phyloP scores from a whole-genome alignment of 208 protist species.

The Crithidia bombi region DNA sequence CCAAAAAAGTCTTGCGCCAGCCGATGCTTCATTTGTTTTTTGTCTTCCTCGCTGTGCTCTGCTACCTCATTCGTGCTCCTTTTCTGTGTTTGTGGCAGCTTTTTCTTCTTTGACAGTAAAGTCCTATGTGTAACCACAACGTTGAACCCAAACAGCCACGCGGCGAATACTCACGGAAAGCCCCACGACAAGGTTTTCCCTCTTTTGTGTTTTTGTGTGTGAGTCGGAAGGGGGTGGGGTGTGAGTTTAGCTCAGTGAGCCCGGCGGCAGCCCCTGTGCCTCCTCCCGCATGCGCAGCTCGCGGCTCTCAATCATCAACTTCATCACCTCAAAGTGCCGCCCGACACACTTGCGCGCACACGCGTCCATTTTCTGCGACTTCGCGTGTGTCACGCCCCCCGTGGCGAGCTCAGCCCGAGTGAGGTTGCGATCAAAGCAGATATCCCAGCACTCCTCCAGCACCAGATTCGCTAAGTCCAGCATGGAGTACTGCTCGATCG shows the following conservation, averaged over 20 bases:
- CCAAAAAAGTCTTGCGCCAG: no score
- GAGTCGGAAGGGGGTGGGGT: no score
- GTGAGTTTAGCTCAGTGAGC: constrained; percentile 27
- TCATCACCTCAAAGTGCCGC: constrained; percentile 89
- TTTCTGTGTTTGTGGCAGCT: no score
- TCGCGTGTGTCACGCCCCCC: constrained; percentile 52
- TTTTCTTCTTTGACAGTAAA: no score
- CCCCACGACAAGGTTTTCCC: no score
- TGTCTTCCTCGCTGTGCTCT: no score
- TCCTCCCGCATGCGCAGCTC: constrained; percentile 57
- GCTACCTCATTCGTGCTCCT: no score
- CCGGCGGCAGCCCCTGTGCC: constrained; percentile 30
- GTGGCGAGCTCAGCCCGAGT: constrained; percentile 57
- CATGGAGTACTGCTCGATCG: constrained; percentile 79
- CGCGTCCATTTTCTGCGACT: constrained; percentile 75
- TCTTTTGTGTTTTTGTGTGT: background rate
- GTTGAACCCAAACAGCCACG: no score
- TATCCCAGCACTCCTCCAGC: constrained; percentile 87
- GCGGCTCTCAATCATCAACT: constrained; percentile 63
- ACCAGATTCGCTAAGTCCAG: constrained; percentile 67
- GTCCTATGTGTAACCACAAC: no score
- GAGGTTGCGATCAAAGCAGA: constrained; percentile 86
- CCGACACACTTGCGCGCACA: constrained; percentile 89
- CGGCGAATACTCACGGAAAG: no score
- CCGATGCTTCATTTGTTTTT: no score